These are phyloP conservation scores for Russula emetica DNA, from an alignment of 768 basidiomycete genomes.

Conservation along the genomic window DNA sequence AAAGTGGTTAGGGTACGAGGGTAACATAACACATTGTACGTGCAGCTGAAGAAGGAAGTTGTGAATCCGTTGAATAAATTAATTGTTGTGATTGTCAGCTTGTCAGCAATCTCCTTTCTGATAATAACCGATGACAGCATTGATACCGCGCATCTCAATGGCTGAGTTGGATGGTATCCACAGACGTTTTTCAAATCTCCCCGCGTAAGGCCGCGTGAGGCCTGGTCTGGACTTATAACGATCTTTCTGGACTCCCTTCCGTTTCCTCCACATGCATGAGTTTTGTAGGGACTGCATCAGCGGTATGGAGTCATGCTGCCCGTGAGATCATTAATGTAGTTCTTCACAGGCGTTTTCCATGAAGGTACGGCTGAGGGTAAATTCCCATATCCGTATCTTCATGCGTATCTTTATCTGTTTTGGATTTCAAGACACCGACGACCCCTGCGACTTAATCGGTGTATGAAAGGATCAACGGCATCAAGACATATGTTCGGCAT, in stretches of 20 bases:
- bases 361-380: no score
- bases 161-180: no score
- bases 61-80: conserved; percentile 13
- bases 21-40: conserved; percentile 10
- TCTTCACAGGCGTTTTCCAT: no score
- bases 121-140: neutral
- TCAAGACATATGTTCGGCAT: conserved; percentile 41
- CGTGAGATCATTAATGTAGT: no score
- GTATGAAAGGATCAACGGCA: conserved; percentile 36
- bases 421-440: neutral
- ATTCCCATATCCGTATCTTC: no score
- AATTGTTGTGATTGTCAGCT: conserved; percentile 8
- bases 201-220: no score
- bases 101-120: neutral
- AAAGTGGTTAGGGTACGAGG: conserved; percentile 27
- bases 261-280: conserved; percentile 37
- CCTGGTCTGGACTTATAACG: no score
- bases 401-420: neutral
- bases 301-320: conserved; percentile 36
- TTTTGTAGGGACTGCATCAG: conserved; percentile 52
- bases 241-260: neutral
- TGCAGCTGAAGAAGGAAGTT: conserved; percentile 6
- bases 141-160: neutral
- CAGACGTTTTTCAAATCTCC: no score
- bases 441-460: conserved; percentile 29